phyloP scores from a whole-genome alignment of 805 yeast genomes.

The Clavispora vitiphila region DNA sequence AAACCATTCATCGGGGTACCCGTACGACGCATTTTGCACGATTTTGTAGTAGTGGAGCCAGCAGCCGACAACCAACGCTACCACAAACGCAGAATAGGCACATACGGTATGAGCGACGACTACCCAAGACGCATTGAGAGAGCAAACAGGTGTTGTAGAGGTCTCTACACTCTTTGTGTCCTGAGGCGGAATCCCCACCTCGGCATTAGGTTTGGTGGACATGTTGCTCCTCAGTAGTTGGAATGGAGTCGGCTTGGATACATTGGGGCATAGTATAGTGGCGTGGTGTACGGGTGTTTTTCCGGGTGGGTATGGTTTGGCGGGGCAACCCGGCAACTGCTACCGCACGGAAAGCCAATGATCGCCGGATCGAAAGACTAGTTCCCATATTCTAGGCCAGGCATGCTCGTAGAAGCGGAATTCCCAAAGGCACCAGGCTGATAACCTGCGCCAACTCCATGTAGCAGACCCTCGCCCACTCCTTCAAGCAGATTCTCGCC shows the following conservation, averaged over 20 bases:
- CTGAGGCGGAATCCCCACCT: not conserved
- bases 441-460: no score
- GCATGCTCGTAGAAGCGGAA: no score
- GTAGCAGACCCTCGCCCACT: no score
- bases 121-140: conserved; percentile 59
- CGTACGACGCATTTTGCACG: conserved; percentile 78
- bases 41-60: conserved; percentile 81
- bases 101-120: conserved; percentile 69
- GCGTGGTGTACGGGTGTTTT: not conserved
- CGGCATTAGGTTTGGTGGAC: not conserved
- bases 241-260: no score
- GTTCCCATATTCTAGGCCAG: no score
- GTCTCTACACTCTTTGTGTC: not conserved
- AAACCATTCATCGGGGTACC: conserved; percentile 98
- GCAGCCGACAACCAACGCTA: conserved; percentile 71
- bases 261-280: no score
- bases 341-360: no score
- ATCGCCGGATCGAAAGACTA: no score
- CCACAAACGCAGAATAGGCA: conserved; percentile 69
- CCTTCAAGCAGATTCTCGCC: no score
- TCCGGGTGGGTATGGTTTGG: no score
- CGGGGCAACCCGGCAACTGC: no score
- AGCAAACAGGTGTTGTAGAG: conserved; percentile 2
- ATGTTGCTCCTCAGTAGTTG: not conserved
- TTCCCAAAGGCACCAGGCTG: no score